phyloP scores from a whole-genome alignment of 345 rosid species.

The Toxicodendron radicans region DNA sequence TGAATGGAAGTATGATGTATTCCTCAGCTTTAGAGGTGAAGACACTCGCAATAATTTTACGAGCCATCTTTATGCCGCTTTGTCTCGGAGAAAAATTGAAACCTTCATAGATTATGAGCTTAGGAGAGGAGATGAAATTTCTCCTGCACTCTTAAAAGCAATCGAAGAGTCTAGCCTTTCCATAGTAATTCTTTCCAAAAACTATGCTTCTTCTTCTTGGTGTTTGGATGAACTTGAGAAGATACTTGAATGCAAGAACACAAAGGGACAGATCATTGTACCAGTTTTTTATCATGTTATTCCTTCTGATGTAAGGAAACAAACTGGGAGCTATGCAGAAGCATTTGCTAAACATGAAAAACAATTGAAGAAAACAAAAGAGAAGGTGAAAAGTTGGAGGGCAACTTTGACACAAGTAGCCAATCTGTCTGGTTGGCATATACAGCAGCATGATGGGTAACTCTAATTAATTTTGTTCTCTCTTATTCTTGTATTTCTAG shows the following conservation, averaged over 20 bases:
- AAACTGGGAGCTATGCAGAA: slow-evolving; percentile 1
- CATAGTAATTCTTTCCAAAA: background rate
- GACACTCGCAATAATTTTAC: slow-evolving; percentile 9
- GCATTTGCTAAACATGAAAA: background rate
- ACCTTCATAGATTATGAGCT: slow-evolving; percentile 11
- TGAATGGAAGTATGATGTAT: background rate
- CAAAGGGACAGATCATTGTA: background rate
- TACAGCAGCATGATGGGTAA: background rate
- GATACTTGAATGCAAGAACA: background rate
- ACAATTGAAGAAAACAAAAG: background rate
- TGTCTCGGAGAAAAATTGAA: slow-evolving; percentile 3
- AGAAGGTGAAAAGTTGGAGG: background rate
- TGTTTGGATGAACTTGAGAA: slow-evolving; percentile 4
- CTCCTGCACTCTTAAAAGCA: background rate
- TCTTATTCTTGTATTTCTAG: too few relatives aligned
- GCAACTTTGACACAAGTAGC: background rate
- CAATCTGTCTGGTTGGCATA: background rate
- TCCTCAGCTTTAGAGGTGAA: slow-evolving; percentile 16
- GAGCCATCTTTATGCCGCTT: background rate
- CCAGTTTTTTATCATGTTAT: slow-evolving; percentile 7
- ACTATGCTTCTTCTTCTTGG: background rate
- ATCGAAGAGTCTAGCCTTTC: background rate
- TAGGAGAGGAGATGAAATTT: slow-evolving; percentile 9
- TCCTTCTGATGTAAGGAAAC: slow-evolving; percentile 1
- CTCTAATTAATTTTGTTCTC: too few relatives aligned